Percentiles rank a stretch among this genome's conserved stretches.
Evolutionary conservation across 768 basidiomycete genomes (phyloP).

Genomic region (Neoboletus magnificus): DNA sequence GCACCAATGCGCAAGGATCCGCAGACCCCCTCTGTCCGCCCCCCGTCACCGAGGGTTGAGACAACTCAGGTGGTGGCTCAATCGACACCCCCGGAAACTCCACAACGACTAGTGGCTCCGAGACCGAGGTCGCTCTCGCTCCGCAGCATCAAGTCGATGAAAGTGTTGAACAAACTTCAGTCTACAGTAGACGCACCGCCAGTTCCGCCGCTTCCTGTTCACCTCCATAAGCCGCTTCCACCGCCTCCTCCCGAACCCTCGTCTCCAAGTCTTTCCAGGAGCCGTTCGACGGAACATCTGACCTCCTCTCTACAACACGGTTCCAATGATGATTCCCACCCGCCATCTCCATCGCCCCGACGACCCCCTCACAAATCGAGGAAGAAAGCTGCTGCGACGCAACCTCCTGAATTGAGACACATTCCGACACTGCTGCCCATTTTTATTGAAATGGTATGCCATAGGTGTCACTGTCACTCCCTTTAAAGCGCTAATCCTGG

Average conservation of each 20-base stretch:
- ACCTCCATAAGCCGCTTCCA: constrained; percentile 44
- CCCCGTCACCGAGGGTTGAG: neutral
- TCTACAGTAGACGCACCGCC: constrained; percentile 39
- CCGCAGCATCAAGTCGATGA: constrained; percentile 46
- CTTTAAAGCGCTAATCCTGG: constrained; percentile 2
- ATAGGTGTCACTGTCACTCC: neutral
- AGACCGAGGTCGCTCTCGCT: constrained; percentile 43
- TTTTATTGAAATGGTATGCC: constrained; percentile 86
- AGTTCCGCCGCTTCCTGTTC: constrained; percentile 36
- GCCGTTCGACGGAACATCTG: constrained; percentile 16
- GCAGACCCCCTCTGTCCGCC: neutral
- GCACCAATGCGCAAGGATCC: neutral
- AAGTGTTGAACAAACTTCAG: constrained; percentile 17
- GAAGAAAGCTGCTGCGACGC: constrained; percentile 49
- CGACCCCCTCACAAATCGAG: constrained; percentile 29
- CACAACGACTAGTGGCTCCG: constrained; percentile 2
- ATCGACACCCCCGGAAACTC: neutral
- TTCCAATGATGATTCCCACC: neutral
- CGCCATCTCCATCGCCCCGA: constrained; percentile 9
- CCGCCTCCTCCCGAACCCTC: constrained; percentile 24
- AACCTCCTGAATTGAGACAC: constrained; percentile 73
- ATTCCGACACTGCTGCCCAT: constrained; percentile 83
- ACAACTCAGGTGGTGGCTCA: neutral
- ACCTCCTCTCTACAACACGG: neutral
- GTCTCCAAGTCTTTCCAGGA: constrained; percentile 12